Conservation (phyloP, 768 basidiomycete genomes). For the Boletus sp. region DNA sequence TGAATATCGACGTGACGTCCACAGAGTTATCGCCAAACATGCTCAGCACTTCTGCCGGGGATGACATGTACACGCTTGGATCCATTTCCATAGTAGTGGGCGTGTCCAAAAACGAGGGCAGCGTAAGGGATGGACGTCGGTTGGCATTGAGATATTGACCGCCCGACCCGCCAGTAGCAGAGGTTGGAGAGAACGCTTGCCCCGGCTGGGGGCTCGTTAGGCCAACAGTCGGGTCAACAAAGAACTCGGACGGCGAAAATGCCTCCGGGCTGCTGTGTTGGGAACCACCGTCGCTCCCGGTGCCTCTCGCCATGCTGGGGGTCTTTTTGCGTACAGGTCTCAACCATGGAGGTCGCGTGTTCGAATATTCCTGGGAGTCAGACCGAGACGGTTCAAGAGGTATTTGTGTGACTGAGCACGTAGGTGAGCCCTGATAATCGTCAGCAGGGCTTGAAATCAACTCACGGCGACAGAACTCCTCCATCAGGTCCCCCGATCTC, state of each 20-base stretch:
- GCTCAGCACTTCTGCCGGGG: conserved; percentile 56
- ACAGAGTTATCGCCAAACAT: conserved; percentile 49
- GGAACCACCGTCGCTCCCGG: conserved; percentile 43
- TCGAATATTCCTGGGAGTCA: conserved; percentile 45
- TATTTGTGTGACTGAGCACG: conserved; percentile 68
- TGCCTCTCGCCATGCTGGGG: conserved; percentile 42
- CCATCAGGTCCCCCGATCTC: conserved; percentile 87
- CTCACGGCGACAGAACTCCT: conserved; percentile 87
- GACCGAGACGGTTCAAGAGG: conserved; percentile 70
- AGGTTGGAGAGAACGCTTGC: conserved; percentile 22
- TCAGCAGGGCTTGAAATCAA: conserved; percentile 9
- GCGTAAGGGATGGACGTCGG: conserved; percentile 23
- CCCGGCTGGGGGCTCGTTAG: conserved; percentile 24
- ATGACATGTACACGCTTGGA: conserved; percentile 49
- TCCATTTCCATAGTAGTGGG: conserved; percentile 46
- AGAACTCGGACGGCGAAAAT: conserved; percentile 64
- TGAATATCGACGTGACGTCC: conserved; percentile 34
- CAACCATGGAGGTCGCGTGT: conserved; percentile 77
- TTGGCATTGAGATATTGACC: conserved; percentile 24
- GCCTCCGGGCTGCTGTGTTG: conserved; percentile 58
- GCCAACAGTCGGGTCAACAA: conserved; percentile 41
- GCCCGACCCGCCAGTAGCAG: conserved; percentile 11
- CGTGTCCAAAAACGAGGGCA: conserved; percentile 29
- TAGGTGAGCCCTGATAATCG: conserved; percentile 8
- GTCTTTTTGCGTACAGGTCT: conserved; percentile 83